These are phyloP conservation scores for Endocalyx cinctus DNA, from an alignment of 2,329 filamentous ascomycete species.

Conservation along the genomic window DNA sequence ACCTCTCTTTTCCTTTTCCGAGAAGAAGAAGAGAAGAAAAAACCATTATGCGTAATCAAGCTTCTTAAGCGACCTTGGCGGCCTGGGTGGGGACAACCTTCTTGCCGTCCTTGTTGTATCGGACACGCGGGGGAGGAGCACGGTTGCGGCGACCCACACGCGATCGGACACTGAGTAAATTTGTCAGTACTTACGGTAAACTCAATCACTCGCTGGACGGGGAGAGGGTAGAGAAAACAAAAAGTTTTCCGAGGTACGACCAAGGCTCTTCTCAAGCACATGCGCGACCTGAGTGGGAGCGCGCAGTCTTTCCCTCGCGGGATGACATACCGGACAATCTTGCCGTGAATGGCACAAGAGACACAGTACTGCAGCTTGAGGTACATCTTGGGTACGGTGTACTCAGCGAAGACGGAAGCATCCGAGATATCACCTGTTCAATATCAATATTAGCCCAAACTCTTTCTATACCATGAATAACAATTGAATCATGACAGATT, in stretches of 20 bases:
- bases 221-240: conserved; percentile 20
- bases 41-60: conserved; percentile 13
- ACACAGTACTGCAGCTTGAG: conserved; percentile 99
- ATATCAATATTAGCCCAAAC: no score
- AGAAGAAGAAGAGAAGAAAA: conserved; percentile 18
- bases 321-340: conserved; percentile 97
- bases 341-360: conserved; percentile 99
- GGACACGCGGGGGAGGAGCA: conserved; percentile 91
- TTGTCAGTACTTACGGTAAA: conserved; percentile 41
- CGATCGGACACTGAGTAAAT: conserved; percentile 77
- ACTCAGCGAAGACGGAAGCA: conserved; percentile 98
- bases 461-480: no score
- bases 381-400: conserved; percentile 99
- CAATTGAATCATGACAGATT: no score
- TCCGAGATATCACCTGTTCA: conserved; percentile 96
- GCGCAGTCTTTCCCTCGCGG: conserved; percentile 54
- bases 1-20: conserved; percentile 18
- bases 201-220: no score
- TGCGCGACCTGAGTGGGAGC: conserved; percentile 27
- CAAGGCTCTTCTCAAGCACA: conserved; percentile 55
- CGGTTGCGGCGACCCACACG: conserved; percentile 97
- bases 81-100: conserved; percentile 89
- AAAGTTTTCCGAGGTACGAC: conserved; percentile 37
- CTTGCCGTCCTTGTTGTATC: conserved; percentile 99
- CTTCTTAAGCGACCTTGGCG: conserved; percentile 54